Percentiles rank a stretch among this genome's conserved stretches.
These are phyloP conservation scores for Lachnellula occidentalis DNA, from an alignment of 2,329 filamentous ascomycete species.

Conservation along the genomic window DNA sequence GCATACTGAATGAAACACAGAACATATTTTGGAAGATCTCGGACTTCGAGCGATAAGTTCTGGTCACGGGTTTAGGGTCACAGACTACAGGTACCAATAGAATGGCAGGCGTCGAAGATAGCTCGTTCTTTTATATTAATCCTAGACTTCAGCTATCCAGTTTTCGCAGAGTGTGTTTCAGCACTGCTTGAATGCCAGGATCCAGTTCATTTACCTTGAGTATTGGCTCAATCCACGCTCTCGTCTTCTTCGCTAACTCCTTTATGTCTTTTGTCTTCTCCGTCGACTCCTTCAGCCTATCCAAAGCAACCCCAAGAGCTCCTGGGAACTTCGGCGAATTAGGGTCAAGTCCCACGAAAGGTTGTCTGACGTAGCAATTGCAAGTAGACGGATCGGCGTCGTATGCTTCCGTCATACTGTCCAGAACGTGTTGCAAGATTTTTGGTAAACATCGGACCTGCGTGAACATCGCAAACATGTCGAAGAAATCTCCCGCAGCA, in stretches of 20 bases:
- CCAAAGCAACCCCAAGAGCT: constrained; percentile 61
- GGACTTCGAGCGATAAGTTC: no score
- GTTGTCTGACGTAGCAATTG: constrained; percentile 66
- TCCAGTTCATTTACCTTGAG: constrained; percentile 47
- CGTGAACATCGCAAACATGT: constrained; percentile 68
- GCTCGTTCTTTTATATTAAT: no score
- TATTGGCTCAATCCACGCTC: constrained; percentile 50
- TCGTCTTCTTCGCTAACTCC: constrained; percentile 44
- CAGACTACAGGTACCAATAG: no score
- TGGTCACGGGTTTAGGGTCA: no score
- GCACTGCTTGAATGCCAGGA: constrained; percentile 47
- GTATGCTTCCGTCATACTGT: constrained; percentile 53
- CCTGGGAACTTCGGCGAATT: constrained; percentile 66
- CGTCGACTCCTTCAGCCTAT: constrained; percentile 50
- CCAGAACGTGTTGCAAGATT: constrained; percentile 70
- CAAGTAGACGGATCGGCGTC: constrained; percentile 58
- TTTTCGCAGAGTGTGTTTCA: constrained; percentile 42
- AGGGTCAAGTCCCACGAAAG: constrained; percentile 59
- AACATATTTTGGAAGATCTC: no score
- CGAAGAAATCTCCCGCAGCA: constrained; percentile 72
- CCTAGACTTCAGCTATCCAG: constrained; percentile 12
- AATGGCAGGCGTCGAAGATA: no score
- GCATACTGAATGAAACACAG: no score
- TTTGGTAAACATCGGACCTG: constrained; percentile 57
- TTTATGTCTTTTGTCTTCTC: constrained; percentile 40